Conservation (phyloP, 2,329 filamentous ascomycete genomes). For the Fusarium musae region DNA sequence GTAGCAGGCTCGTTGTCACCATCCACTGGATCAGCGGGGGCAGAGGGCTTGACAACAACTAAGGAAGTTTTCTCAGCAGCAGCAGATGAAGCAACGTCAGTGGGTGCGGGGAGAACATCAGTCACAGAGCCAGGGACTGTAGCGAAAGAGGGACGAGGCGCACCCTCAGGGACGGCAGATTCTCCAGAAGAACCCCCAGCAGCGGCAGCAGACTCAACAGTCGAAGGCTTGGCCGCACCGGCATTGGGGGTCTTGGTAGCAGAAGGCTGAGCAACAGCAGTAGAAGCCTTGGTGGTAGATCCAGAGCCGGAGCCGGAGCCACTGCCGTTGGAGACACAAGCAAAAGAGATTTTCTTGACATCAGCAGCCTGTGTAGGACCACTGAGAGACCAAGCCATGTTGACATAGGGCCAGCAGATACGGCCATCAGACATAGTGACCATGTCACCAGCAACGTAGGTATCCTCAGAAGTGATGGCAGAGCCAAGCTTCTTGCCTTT, state of each 20-base stretch:
- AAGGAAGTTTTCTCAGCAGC: conserved; percentile 10
- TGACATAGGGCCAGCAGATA: conserved; percentile 71
- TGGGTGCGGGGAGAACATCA: conserved; percentile 23
- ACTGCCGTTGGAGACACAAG: conserved; percentile 52
- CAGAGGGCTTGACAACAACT: conserved; percentile 15
- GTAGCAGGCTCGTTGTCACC: not conserved
- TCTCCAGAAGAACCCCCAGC: conserved; percentile 5
- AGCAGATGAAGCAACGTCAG: not conserved
- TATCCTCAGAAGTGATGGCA: conserved; percentile 60
- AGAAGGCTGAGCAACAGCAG: conserved; percentile 8
- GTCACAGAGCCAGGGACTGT: conserved; percentile 24
- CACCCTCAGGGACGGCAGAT: conserved; percentile 8
- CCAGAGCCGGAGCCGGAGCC: conserved; percentile 7
- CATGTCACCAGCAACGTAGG: conserved; percentile 72
- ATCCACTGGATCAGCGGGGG: not conserved
- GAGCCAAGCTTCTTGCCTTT: conserved; percentile 63
- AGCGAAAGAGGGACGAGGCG: conserved; percentile 37
- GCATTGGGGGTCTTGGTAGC: conserved; percentile 17
- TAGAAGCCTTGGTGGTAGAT: conserved; percentile 9
- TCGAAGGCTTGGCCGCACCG: conserved; percentile 14
- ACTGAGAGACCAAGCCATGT: conserved; percentile 61
- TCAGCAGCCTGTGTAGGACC: conserved; percentile 36
- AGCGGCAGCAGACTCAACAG: conserved; percentile 6
- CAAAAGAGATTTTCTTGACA: conserved; percentile 63
- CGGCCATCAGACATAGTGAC: conserved; percentile 67